Percentiles rank a stretch among this genome's conserved stretches.
These are phyloP conservation scores for Schizophyllum commune DNA, from an alignment of 1,284 basidiomycete species.

Conservation along the genomic window DNA sequence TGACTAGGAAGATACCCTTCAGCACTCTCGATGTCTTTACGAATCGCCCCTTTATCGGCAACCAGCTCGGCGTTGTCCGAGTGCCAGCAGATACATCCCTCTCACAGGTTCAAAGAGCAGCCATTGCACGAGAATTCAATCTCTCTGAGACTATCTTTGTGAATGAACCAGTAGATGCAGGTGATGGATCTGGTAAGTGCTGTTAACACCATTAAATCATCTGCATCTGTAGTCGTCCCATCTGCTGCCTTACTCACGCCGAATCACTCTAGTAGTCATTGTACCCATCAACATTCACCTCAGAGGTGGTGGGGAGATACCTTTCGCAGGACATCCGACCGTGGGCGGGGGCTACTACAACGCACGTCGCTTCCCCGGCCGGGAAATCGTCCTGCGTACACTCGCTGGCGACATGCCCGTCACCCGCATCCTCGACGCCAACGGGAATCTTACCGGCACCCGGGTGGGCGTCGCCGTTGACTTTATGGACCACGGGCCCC, in stretches of 20 bases:
- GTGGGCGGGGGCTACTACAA: conserved; percentile 34
- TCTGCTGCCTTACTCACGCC: conserved; percentile 19
- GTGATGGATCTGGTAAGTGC: not conserved
- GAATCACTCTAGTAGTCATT: conserved; percentile 14
- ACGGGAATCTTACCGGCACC: conserved; percentile 17
- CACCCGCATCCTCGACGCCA: conserved; percentile 4
- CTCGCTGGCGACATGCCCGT: conserved; percentile 35
- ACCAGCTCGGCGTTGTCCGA: conserved; percentile 36
- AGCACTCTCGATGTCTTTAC: conserved; percentile 35
- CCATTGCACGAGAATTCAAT: conserved; percentile 38
- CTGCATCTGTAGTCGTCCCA: conserved; percentile 8
- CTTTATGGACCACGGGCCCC: conserved; percentile 29
- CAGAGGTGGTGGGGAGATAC: conserved; percentile 26
- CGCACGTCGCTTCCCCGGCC: conserved; percentile 18
- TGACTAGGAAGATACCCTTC: conserved; percentile 8
- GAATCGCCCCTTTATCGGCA: conserved; percentile 28
- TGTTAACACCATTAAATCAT: not conserved
- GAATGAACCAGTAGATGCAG: not conserved
- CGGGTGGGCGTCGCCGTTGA: conserved; percentile 30
- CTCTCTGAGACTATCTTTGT: conserved; percentile 37
- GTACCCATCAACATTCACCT: conserved; percentile 32
- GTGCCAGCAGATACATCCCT: conserved; percentile 21
- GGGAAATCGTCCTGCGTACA: conserved; percentile 23
- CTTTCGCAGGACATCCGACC: conserved; percentile 39
- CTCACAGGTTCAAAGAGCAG: conserved; percentile 31